Percentiles rank a stretch among this genome's conserved stretches.
These are phyloP conservation scores for Astrocystis sublimbata DNA, from an alignment of 495 filamentous ascomycete genomes.

Conservation along the genomic window DNA sequence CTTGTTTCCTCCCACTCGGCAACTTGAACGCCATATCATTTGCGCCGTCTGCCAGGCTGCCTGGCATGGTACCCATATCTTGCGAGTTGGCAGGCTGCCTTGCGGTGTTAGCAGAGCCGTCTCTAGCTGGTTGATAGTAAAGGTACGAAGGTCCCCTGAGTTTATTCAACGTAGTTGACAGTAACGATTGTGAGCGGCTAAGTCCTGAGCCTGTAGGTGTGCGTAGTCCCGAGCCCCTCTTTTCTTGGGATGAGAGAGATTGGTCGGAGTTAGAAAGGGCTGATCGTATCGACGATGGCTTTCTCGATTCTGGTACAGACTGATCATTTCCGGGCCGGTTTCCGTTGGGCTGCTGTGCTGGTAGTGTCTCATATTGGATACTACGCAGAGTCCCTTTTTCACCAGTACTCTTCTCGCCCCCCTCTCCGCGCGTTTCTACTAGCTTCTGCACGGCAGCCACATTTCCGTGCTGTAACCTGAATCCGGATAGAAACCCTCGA, in stretches of 20 bases:
- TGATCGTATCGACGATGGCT: slow-evolving; percentile 28
- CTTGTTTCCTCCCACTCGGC: neutral
- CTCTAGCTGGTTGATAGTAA: slow-evolving; percentile 26
- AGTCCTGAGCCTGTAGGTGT: slow-evolving; percentile 27
- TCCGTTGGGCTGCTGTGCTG: slow-evolving; percentile 17
- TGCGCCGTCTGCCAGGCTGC: neutral
- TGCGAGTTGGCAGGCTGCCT: slow-evolving; percentile 22
- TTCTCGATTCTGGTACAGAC: slow-evolving; percentile 23
- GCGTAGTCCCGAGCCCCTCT: slow-evolving; percentile 19
- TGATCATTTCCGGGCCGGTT: slow-evolving; percentile 8
- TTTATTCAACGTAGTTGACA: slow-evolving; percentile 33
- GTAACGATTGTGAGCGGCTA: slow-evolving; percentile 34
- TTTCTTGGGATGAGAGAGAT: slow-evolving; percentile 37
- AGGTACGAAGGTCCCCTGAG: slow-evolving; percentile 34
- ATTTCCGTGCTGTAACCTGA: slow-evolving; percentile 32
- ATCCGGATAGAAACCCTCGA: slow-evolving; percentile 31
- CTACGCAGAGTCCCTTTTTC: slow-evolving; percentile 5
- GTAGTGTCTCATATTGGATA: slow-evolving; percentile 13
- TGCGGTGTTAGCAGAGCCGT: slow-evolving; percentile 9
- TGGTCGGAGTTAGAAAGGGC: slow-evolving; percentile 31
- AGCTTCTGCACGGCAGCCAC: slow-evolving; percentile 32
- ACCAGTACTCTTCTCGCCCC: neutral
- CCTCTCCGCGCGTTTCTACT: slow-evolving; percentile 25
- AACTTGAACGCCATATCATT: neutral
- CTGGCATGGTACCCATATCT: slow-evolving; percentile 1